Evolutionary conservation across 2,329 filamentous ascomycete species (phyloP), one percentile per base, ranked within the genome.

Genomic region (Blumeria hordei): DNA sequence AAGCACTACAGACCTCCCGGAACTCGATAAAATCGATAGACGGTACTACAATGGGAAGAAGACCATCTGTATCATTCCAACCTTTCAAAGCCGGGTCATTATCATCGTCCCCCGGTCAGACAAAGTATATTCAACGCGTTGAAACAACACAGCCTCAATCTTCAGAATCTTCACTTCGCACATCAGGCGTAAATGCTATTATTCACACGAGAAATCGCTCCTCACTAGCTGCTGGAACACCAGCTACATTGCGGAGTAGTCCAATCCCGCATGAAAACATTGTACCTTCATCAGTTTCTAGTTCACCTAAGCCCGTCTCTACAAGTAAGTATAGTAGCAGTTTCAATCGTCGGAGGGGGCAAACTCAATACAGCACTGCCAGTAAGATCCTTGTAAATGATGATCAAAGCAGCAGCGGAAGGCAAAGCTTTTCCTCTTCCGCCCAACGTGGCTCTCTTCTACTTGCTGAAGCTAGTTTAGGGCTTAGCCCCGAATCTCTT

Each of bases 21-120:
- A 60, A 60, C 8, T 65, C 65, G 6, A 51, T 64, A 43, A 71
- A 72, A 53, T 69, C 68, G 12, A 67, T 70, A 43, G 78, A 84
- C 45, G 71, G 70, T 21, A 63, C 64, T 12, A 63, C 68, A 21
- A 69, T 75, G 51, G 74, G 74, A 54, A 77, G 88, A 61, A 78
- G 87, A 54, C 81, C 85, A 6, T 95, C 87, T 0, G 78, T 94
- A 21, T 93, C 86, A 0, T 94, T 95, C 63, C 86, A 93, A 62
- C 88, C 90, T 0, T 98, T 98, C 72, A 98, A 98, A 68, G 86
- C 88, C 12, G 90, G 90, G 10, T 93, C 90, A 1, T 72, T 96
- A n/a, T 94, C 88, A 1, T 87, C 85, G 3, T 95, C 88, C 4
- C 90, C 88, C 0, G 66, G 73, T n/a, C 70, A 70, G 32, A 61